Conservation (phyloP, 2,329 filamentous ascomycete genomes). For the Fusarium mundagurra region DNA sequence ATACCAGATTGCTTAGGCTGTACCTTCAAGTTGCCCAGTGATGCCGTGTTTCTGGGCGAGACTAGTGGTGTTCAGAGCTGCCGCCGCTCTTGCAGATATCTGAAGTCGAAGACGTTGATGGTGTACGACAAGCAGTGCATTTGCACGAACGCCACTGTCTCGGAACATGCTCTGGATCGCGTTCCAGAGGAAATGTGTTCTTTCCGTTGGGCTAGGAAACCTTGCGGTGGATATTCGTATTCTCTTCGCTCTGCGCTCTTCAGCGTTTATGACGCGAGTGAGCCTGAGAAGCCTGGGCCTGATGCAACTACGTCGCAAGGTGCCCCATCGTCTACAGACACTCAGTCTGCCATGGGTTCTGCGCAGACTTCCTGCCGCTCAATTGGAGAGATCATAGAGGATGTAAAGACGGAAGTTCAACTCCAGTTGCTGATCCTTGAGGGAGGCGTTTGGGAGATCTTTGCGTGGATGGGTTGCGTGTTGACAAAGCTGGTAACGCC, state of each 20-base stretch:
- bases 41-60: background rate
- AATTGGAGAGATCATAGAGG: rapidly evolving
- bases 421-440: background rate
- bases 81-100: background rate
- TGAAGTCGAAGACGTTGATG: background rate
- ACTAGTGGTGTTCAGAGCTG: background rate
- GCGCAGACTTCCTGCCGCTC: rapidly evolving
- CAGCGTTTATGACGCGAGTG: background rate
- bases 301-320: rapidly evolving
- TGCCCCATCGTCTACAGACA: rapidly evolving
- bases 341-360: rapidly evolving
- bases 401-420: background rate
- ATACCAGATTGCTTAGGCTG: background rate
- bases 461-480: background rate
- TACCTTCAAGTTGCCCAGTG: background rate
- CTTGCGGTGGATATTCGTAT: background rate
- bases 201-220: background rate
- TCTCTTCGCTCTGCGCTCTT: background rate
- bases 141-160: background rate
- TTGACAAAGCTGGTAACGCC: background rate
- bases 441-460: background rate
- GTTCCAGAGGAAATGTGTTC: background rate
- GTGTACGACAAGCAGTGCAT: background rate
- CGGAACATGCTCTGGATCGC: background rate
- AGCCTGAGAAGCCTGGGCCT: no score